Evolutionary conservation across 73 alveolate genomes (phyloP).

Genomic region (Blepharisma stoltei): DNA sequence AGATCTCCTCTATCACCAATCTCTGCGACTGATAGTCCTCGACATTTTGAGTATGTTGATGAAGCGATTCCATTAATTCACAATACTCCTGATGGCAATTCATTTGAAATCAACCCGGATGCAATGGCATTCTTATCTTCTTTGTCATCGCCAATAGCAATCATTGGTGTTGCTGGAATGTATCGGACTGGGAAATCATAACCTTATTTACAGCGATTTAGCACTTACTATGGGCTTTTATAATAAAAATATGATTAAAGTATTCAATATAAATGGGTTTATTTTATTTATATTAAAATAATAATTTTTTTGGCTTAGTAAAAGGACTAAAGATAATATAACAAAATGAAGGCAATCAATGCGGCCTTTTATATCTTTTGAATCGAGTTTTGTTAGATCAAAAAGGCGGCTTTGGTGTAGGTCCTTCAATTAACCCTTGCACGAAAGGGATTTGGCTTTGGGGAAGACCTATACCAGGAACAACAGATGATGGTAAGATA

Average conservation of each 20-base stretch:
- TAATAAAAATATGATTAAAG: too few relatives aligned
- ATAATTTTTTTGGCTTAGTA: too few relatives aligned
- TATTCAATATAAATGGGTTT: too few relatives aligned
- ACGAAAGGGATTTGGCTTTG: constrained; percentile 99
- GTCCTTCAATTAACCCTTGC: constrained; percentile 84
- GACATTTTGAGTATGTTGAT: background rate
- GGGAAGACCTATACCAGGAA: constrained; percentile 91
- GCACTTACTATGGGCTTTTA: too few relatives aligned
- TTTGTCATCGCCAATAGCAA: constrained; percentile 70
- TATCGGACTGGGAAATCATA: constrained; percentile 96
- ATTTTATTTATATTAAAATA: too few relatives aligned
- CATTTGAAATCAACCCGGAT: background rate
- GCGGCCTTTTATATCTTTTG: too few relatives aligned
- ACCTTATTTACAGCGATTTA: too few relatives aligned
- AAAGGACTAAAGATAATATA: too few relatives aligned
- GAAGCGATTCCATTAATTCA: background rate
- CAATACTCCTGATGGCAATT: background rate
- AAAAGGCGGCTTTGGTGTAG: constrained; percentile 82
- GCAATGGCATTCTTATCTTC: background rate
- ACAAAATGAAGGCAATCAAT: too few relatives aligned
- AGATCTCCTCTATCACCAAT: background rate
- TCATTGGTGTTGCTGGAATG: constrained; percentile 98
- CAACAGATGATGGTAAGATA: constrained; percentile 45
- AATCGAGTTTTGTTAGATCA: constrained; percentile 80
- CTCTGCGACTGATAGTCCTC: background rate